These are phyloP conservation scores for Eucalyptus pumila DNA, from an alignment of 345 rosid genomes.

Conservation along the genomic window DNA sequence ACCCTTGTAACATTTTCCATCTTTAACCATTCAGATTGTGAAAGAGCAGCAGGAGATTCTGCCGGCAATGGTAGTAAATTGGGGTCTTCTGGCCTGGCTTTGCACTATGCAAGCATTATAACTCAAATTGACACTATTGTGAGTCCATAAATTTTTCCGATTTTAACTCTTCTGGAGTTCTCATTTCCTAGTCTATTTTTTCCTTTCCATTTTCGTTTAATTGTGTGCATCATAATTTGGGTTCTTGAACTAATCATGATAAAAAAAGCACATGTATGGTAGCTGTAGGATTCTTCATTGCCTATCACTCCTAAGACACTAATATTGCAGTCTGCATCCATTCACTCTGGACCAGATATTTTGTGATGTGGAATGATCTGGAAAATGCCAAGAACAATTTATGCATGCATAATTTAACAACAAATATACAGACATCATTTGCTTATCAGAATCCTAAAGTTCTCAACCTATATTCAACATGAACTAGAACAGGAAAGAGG, in stretches of 20 bases:
- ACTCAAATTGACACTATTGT: slow-evolving; percentile 36
- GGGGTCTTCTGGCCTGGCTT: slow-evolving; percentile 36
- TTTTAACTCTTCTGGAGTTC: neutral
- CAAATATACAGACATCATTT: neutral
- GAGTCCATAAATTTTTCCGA: neutral
- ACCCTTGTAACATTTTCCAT: neutral
- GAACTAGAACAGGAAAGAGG: neutral
- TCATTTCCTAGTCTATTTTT: neutral
- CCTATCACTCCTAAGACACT: neutral
- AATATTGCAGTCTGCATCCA: neutral
- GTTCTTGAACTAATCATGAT: neutral
- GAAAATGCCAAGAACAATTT: neutral
- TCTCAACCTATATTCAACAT: neutral
- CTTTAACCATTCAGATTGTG: slow-evolving; percentile 44
- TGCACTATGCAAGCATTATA: slow-evolving; percentile 38
- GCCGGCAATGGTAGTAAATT: slow-evolving; percentile 6
- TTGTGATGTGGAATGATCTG: neutral
- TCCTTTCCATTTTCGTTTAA: neutral
- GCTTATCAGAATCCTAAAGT: neutral
- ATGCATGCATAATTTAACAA: neutral
- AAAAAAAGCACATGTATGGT: neutral
- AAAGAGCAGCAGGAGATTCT: neutral
- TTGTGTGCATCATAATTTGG: neutral
- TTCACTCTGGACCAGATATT: neutral
- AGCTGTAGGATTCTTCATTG: neutral